Evolutionary conservation across 2,329 filamentous ascomycete species (phyloP).

Genomic region (Graphium sp.): DNA sequence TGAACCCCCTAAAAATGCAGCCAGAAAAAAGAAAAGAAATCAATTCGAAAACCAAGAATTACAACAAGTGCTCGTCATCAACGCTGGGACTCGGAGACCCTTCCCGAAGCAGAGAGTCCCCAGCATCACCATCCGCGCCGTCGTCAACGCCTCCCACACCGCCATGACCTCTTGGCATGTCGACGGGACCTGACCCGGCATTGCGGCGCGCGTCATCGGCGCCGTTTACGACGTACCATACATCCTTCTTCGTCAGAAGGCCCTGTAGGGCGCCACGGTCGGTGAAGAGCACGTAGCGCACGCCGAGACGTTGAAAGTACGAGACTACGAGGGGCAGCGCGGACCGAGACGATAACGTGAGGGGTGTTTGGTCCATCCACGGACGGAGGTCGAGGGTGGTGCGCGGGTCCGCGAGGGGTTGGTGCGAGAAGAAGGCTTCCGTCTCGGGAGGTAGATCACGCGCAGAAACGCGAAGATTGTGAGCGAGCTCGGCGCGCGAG

Average conservation of each 20-base stretch:
- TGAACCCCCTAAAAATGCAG: neutral
- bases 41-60: neutral
- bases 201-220: slow-evolving; percentile 43
- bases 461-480: slow-evolving; percentile 52
- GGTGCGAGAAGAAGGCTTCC: slow-evolving; percentile 71
- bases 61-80: slow-evolving; percentile 3
- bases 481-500: slow-evolving; percentile 74
- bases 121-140: slow-evolving; percentile 3
- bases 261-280: slow-evolving; percentile 72
- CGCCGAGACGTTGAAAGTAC: slow-evolving; percentile 88
- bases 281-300: slow-evolving; percentile 78
- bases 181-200: too few relatives aligned
- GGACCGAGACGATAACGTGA: slow-evolving; percentile 65
- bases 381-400: slow-evolving; percentile 74
- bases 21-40: neutral
- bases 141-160: slow-evolving; percentile 9
- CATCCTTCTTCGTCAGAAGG: slow-evolving; percentile 89
- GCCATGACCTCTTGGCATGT: too few relatives aligned
- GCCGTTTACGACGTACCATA: slow-evolving; percentile 83
- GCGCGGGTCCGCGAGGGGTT: slow-evolving; percentile 61
- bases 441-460: slow-evolving; percentile 51
- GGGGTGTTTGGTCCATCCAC: slow-evolving; percentile 98
- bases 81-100: slow-evolving; percentile 2
- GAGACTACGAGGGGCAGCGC: slow-evolving; percentile 71
- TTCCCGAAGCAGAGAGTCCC: slow-evolving; percentile 2